Percentiles rank a stretch among this genome's conserved stretches.
Evolutionary conservation across 768 basidiomycete species (phyloP).

Genomic region (Tylopilus sp.): DNA sequence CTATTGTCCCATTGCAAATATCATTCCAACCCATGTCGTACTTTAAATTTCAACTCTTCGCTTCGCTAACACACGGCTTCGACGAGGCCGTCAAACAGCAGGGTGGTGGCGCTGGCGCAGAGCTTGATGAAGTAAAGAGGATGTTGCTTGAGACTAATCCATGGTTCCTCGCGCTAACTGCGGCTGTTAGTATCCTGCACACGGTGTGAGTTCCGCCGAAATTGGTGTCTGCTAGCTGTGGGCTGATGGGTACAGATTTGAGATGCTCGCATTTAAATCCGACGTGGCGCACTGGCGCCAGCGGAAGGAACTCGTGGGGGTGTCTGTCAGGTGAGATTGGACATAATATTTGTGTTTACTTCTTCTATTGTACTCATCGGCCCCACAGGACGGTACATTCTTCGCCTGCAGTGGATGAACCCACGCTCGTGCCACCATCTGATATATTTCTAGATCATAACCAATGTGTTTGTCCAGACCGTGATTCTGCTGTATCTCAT

Average conservation of each 20-base stretch:
- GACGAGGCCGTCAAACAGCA: conserved; percentile 81
- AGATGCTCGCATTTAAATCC: conserved; percentile 93
- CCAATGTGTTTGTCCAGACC: conserved; percentile 91
- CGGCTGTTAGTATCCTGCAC: conserved; percentile 82
- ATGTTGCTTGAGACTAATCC: conserved; percentile 90
- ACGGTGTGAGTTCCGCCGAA: conserved; percentile 58
- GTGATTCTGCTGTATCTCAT: conserved; percentile 90
- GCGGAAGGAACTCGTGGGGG: conserved; percentile 92
- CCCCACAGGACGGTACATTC: conserved; percentile 50
- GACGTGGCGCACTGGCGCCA: conserved; percentile 96
- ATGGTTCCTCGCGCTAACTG: conserved; percentile 83
- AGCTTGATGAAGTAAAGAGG: conserved; percentile 93
- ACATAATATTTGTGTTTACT: conserved; percentile 5
- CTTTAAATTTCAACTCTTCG: conserved; percentile 84
- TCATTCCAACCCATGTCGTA: conserved; percentile 82
- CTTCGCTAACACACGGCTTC: conserved; percentile 82
- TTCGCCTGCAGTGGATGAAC: conserved; percentile 8
- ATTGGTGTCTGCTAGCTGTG: neutral
- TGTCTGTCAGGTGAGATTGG: conserved; percentile 74
- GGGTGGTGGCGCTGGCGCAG: conserved; percentile 56
- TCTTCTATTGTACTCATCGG: conserved; percentile 18
- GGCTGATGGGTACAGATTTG: conserved; percentile 58
- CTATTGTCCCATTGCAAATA: conserved; percentile 73
- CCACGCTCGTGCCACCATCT: conserved; percentile 12
- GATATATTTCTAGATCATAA: conserved; percentile 55